Evolutionary conservation across 192 early-diverging fungal species (phyloP).

Genomic region (Coemansia sp.): DNA sequence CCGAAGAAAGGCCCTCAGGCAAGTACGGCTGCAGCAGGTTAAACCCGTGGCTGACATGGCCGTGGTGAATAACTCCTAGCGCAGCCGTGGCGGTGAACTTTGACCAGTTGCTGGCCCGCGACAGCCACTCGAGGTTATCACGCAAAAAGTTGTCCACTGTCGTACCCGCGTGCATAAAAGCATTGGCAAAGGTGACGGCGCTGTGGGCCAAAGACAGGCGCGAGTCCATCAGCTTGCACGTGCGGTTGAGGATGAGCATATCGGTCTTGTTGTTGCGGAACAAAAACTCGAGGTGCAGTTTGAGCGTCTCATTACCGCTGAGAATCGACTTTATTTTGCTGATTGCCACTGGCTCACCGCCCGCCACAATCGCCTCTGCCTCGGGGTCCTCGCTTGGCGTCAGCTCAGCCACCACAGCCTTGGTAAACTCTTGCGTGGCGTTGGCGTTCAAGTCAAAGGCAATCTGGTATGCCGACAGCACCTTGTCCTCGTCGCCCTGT

Average conservation of each 20-base stretch:
- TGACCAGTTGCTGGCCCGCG: constrained; percentile 97
- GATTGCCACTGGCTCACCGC: constrained; percentile 37
- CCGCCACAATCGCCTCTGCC: background rate
- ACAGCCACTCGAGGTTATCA: constrained; percentile 97
- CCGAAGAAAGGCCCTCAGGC: constrained; percentile 86
- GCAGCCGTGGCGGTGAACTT: constrained; percentile 99
- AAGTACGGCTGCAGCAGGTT: constrained; percentile 90
- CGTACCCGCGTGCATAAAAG: constrained; percentile 98
- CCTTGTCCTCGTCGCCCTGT: constrained; percentile 62
- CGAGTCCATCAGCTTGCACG: constrained; percentile 87
- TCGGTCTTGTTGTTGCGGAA: constrained; percentile 97
- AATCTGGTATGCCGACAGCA: constrained; percentile 93
- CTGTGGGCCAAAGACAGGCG: constrained; percentile 93
- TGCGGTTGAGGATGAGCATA: constrained; percentile 92
- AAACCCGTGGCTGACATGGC: constrained; percentile 88
- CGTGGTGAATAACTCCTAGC: constrained; percentile 97
- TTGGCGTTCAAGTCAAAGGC: constrained; percentile 97
- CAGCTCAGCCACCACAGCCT: constrained; percentile 73
- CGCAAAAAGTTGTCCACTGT: constrained; percentile 98
- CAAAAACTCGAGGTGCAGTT: constrained; percentile 93
- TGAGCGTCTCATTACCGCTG: constrained; percentile 88
- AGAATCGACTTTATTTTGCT: constrained; percentile 80
- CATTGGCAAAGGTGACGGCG: constrained; percentile 95
- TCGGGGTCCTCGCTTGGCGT: constrained; percentile 18
- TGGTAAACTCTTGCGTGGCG: constrained; percentile 95